Conservation (phyloP, 2,329 filamentous ascomycete genomes). For the Aspergillus chevalieri region DNA sequence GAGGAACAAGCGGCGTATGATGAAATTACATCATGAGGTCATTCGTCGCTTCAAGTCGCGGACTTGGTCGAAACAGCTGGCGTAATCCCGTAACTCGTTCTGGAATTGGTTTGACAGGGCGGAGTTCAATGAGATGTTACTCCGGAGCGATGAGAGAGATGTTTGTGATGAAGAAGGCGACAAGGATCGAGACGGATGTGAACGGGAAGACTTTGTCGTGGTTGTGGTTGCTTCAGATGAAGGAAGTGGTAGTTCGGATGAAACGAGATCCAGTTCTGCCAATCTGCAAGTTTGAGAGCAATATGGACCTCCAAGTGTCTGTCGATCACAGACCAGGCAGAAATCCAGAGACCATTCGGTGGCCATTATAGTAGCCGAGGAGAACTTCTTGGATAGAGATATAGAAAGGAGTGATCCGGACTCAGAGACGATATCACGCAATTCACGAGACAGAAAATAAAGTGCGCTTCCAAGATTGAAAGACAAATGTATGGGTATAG, state of each 20-base stretch:
- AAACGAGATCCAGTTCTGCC: slow-evolving; percentile 64
- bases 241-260: background rate
- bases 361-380: slow-evolving; percentile 20
- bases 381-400: background rate
- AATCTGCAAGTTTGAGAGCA: slow-evolving; percentile 89
- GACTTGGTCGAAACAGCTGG: slow-evolving; percentile 80
- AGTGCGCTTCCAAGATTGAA: no score
- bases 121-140: slow-evolving; percentile 47
- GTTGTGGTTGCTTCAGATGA: background rate
- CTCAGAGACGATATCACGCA: no score
- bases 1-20: slow-evolving; percentile 1
- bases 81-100: slow-evolving; percentile 77
- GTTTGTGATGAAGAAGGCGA: slow-evolving; percentile 70
- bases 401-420: background rate
- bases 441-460: no score
- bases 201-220: background rate
- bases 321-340: slow-evolving; percentile 89
- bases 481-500: no score
- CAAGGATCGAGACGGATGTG: slow-evolving; percentile 16
- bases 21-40: slow-evolving; percentile 18
- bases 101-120: slow-evolving; percentile 68
- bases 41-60: slow-evolving; percentile 45
- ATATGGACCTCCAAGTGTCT: slow-evolving; percentile 75
- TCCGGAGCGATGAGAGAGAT: slow-evolving; percentile 74
- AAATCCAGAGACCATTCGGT: slow-evolving; percentile 75